Conservation (phyloP, 257 asterid species). For the Leptodermis oblonga region DNA sequence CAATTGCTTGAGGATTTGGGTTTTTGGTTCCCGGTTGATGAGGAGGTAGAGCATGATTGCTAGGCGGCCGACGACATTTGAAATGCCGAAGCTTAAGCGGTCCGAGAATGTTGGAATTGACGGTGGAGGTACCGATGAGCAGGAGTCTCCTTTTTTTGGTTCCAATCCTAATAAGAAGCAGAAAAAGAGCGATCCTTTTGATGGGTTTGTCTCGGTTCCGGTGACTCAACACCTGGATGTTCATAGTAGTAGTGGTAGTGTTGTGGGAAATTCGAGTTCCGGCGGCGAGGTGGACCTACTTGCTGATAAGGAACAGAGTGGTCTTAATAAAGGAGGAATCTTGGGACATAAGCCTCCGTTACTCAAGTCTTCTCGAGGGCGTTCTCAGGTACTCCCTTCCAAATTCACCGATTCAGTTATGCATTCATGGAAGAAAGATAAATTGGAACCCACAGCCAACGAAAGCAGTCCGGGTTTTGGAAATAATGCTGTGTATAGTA, state of each 20-base stretch:
- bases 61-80: slow-evolving; percentile 24
- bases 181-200: slow-evolving; percentile 24
- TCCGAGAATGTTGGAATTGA: slow-evolving; percentile 38
- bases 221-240: slow-evolving; percentile 39
- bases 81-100: slow-evolving; percentile 76
- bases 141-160: slow-evolving; percentile 29
- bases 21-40: slow-evolving; percentile 12
- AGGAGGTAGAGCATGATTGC: slow-evolving; percentile 32
- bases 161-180: slow-evolving; percentile 18
- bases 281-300: slow-evolving; percentile 24
- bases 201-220: slow-evolving; percentile 41
- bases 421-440: slow-evolving; percentile 65
- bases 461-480: slow-evolving; percentile 23
- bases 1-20: slow-evolving; percentile 7
- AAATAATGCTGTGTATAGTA: slow-evolving; percentile 25
- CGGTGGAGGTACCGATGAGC: slow-evolving; percentile 23
- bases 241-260: slow-evolving; percentile 26
- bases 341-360: slow-evolving; percentile 43
- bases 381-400: slow-evolving; percentile 54
- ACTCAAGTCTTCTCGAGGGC: slow-evolving; percentile 79
- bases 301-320: slow-evolving; percentile 11
- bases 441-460: slow-evolving; percentile 26
- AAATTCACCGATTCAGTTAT: slow-evolving; percentile 58
- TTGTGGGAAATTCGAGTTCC: slow-evolving; percentile 29
- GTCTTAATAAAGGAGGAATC: slow-evolving; percentile 16